These are phyloP conservation scores for Lentinus brumalis DNA, from an alignment of 768 basidiomycete species.

Conservation along the genomic window DNA sequence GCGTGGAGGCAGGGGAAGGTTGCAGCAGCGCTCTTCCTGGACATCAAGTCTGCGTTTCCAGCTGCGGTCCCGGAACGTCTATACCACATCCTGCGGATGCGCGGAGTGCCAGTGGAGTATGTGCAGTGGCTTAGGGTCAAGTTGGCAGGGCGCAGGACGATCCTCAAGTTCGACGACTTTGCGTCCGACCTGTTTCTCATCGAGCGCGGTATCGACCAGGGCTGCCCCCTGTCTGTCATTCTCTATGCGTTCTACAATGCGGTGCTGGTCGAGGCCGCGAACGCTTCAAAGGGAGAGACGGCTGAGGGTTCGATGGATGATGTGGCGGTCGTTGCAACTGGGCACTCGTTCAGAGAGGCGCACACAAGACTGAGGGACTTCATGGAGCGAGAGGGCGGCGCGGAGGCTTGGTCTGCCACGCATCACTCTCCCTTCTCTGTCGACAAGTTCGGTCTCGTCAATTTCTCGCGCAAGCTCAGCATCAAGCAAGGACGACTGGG, in stretches of 20 bases:
- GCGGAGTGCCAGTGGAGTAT: slow-evolving; percentile 18
- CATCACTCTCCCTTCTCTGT: slow-evolving; percentile 31
- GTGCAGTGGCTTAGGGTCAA: slow-evolving; percentile 21
- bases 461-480: not conserved
- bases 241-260: slow-evolving; percentile 37
- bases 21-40: no score
- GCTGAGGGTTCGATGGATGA: slow-evolving; percentile 23
- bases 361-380: slow-evolving; percentile 3
- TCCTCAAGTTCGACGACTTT: slow-evolving; percentile 31
- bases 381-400: slow-evolving; percentile 23
- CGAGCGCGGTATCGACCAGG: slow-evolving; percentile 34
- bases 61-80: no score
- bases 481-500: not conserved
- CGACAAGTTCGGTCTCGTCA: slow-evolving; percentile 21
- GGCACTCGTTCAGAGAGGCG: slow-evolving; percentile 3
- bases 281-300: slow-evolving; percentile 13
- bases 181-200: slow-evolving; percentile 21
- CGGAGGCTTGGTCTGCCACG: slow-evolving; percentile 27
- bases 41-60: no score
- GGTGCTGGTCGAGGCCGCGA: slow-evolving; percentile 15
- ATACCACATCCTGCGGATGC: no score
- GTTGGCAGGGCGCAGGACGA: slow-evolving; percentile 20
- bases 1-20: no score
- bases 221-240: slow-evolving; percentile 34
- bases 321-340: slow-evolving; percentile 6